These are phyloP conservation scores for Phytophthora cryptogea DNA, from an alignment of 352 stramenopile genomes.

Conservation along the genomic window DNA sequence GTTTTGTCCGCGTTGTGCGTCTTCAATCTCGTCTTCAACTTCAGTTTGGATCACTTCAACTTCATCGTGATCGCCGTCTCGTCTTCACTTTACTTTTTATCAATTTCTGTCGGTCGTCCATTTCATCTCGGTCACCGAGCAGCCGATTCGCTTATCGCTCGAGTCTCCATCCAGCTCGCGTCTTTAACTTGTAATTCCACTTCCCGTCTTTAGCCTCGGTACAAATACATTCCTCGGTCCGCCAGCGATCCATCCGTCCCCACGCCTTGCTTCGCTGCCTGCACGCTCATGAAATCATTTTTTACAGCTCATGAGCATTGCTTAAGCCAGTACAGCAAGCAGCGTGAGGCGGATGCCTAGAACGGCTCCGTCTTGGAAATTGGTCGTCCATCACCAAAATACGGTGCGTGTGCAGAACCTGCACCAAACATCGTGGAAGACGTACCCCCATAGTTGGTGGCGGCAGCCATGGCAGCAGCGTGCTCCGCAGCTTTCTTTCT, in stretches of 20 bases:
- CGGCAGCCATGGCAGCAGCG: constrained; percentile 9
- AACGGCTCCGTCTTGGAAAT: constrained; percentile 36
- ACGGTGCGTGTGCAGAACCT: constrained; percentile 16
- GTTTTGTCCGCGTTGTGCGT: constrained; percentile 30
- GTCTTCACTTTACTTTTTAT: constrained; percentile 39
- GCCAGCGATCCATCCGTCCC: constrained; percentile 18
- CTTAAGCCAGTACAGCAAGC: constrained; percentile 11
- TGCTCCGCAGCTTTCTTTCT: constrained; percentile 37
- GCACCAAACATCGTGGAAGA: constrained; percentile 33
- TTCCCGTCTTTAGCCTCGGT: constrained; percentile 37
- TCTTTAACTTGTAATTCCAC: constrained; percentile 45
- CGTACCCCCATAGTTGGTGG: constrained; percentile 23
- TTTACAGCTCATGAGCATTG: constrained; percentile 25
- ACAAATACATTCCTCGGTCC: constrained; percentile 48
- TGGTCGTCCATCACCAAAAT: constrained; percentile 22
- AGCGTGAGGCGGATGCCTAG: constrained; percentile 17
- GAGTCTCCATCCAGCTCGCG: constrained; percentile 41
- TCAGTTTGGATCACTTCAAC: constrained; percentile 35
- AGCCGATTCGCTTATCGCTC: constrained; percentile 37
- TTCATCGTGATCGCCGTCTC: constrained; percentile 37
- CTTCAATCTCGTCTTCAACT: constrained; percentile 37
- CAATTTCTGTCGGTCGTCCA: constrained; percentile 28
- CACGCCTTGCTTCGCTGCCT: constrained; percentile 9
- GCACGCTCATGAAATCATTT: constrained; percentile 17
- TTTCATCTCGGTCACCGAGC: constrained; percentile 32